A percentile compares a stretch with the other conserved stretches of the same genome.
Conservation (phyloP, 2,329 filamentous ascomycete species). For the Aureobasidium sp. region DNA sequence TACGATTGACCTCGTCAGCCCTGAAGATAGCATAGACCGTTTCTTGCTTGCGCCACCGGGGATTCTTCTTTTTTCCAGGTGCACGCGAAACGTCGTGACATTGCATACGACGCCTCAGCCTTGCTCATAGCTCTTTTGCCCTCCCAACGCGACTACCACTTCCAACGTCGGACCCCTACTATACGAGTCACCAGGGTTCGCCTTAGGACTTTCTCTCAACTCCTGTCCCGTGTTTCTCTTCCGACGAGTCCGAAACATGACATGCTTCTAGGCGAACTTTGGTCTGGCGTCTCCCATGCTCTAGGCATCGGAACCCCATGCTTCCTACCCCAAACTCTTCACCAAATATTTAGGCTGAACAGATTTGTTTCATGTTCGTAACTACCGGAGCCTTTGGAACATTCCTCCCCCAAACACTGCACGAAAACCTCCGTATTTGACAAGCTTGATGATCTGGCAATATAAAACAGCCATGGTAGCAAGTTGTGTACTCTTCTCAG, state of each 20-base stretch:
- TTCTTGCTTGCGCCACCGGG: neutral
- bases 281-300: neutral
- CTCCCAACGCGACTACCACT: neutral
- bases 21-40: neutral
- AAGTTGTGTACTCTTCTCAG: too few relatives aligned
- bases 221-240: neutral
- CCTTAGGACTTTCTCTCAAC: neutral
- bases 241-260: neutral
- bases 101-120: neutral
- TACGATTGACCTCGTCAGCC: constrained; percentile 2
- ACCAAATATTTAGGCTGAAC: neutral
- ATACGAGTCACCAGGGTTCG: neutral
- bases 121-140: neutral
- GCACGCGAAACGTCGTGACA: neutral
- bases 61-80: neutral
- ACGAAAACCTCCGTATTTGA: neutral
- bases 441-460: neutral
- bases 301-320: neutral
- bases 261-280: neutral
- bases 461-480: neutral
- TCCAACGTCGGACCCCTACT: neutral
- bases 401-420: neutral
- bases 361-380: neutral
- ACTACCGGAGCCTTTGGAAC: neutral
- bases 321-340: neutral